Evolutionary conservation across 2,329 filamentous ascomycete genomes (phyloP).

Genomic region (Gnomoniopsis smithogilvyi): DNA sequence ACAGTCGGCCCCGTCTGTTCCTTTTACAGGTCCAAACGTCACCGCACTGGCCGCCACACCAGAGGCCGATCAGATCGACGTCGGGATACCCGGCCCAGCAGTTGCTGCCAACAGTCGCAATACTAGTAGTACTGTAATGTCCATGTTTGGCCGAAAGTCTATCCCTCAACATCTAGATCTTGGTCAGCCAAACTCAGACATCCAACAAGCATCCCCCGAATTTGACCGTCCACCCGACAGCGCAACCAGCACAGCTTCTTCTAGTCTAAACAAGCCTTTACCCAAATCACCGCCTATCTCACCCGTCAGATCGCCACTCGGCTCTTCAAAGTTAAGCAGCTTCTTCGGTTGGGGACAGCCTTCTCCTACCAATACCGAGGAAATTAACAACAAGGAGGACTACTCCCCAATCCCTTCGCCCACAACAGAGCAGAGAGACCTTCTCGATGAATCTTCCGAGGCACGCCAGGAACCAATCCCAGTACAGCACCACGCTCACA

Average conservation of each 20-base stretch:
- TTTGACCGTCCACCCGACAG: constrained; percentile 21
- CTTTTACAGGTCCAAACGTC: constrained; percentile 40
- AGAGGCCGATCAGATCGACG: constrained; percentile 20
- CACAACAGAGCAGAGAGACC: constrained; percentile 38
- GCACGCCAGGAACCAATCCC: constrained; percentile 36
- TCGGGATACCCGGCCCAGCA: constrained; percentile 24
- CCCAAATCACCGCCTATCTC: constrained; percentile 57
- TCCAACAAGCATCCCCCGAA: constrained; percentile 24
- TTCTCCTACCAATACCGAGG: constrained; percentile 43
- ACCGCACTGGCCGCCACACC: constrained; percentile 31
- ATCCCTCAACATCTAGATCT: constrained; percentile 52
- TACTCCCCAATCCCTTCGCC: constrained; percentile 50
- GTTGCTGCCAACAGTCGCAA: constrained; percentile 33
- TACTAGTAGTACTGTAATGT: constrained; percentile 38
- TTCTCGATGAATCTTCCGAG: constrained; percentile 39
- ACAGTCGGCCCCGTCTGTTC: constrained; percentile 26
- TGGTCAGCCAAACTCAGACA: constrained; percentile 34
- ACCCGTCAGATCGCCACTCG: constrained; percentile 50
- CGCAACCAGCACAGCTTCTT: constrained; percentile 16
- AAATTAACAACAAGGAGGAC: constrained; percentile 44
- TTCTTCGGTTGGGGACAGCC: constrained; percentile 54
- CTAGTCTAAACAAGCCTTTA: constrained; percentile 49
- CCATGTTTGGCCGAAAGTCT: constrained; percentile 47
- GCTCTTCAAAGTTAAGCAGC: constrained; percentile 45
- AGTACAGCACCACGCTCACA: constrained; percentile 38